A percentile compares a stretch with the other conserved stretches of the same genome.
Evolutionary conservation across 768 basidiomycete species (phyloP).

Genomic region (Tulasnella sp.): DNA sequence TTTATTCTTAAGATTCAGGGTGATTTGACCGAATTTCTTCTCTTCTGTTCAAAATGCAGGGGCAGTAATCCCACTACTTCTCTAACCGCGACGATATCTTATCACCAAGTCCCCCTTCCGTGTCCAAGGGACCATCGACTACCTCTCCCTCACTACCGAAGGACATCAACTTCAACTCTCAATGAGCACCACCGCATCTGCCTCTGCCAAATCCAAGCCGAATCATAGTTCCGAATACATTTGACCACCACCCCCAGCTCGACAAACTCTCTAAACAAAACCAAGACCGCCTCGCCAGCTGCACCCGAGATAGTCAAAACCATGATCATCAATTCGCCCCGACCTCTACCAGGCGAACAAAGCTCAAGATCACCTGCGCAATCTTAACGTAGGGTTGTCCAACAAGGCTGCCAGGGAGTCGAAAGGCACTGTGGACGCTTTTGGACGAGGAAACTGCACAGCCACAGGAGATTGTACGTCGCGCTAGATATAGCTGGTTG

Average conservation of each 20-base stretch:
- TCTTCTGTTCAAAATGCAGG: neutral
- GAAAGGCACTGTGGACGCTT: neutral
- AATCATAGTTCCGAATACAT: too few species aligned
- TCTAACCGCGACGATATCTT: conserved; percentile 16
- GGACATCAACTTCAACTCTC: neutral
- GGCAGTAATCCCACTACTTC: conserved; percentile 13
- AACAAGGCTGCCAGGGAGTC: neutral
- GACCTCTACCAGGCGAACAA: conserved; percentile 1
- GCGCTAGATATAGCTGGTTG: conserved; percentile 29
- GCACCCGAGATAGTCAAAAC: neutral
- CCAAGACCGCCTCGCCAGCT: neutral
- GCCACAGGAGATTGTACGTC: conserved; percentile 16
- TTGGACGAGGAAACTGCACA: conserved; percentile 21
- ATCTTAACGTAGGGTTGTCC: neutral
- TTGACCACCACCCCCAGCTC: neutral
- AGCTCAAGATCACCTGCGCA: neutral
- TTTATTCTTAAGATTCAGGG: neutral
- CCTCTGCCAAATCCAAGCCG: too few species aligned
- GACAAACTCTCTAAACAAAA: neutral
- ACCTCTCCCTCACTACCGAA: neutral
- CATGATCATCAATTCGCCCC: conserved; percentile 6
- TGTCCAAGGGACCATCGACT: neutral
- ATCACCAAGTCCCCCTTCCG: neutral
- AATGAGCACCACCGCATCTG: neutral
- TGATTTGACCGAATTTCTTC: neutral